Evolutionary conservation across 768 basidiomycete species (phyloP).

Genomic region (Vararia minispora): DNA sequence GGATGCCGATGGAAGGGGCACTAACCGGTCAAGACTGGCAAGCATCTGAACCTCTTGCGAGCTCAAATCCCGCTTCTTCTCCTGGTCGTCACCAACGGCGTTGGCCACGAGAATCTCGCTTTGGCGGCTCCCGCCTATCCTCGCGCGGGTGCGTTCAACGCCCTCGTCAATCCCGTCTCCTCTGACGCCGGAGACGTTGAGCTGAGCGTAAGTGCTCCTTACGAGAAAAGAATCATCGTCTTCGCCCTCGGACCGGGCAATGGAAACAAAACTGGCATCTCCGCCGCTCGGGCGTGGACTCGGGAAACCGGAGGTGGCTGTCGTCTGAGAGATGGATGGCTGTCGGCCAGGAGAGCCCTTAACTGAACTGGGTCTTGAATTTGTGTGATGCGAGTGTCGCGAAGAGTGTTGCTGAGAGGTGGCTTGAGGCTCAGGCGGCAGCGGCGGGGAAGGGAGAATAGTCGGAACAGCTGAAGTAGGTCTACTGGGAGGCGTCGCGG

Average conservation of each 20-base stretch:
- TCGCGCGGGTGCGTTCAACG: slow-evolving; percentile 82
- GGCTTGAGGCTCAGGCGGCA: too few relatives aligned
- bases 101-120: slow-evolving; percentile 50
- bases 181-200: slow-evolving; percentile 85
- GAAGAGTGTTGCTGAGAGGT: too few relatives aligned
- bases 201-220: slow-evolving; percentile 76
- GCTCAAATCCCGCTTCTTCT: slow-evolving; percentile 56
- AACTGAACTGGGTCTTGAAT: too few relatives aligned
- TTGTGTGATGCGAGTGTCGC: too few relatives aligned
- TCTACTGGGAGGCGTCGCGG: too few relatives aligned
- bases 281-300: slow-evolving; percentile 25
- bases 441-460: too few relatives aligned
- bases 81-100: slow-evolving; percentile 42
- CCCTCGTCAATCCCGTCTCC: slow-evolving; percentile 95
- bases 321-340: slow-evolving; percentile 13
- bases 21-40: slow-evolving; percentile 79
- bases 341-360: too few relatives aligned
- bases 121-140: slow-evolving; percentile 40
- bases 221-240: slow-evolving; percentile 78
- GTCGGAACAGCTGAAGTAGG: too few relatives aligned
- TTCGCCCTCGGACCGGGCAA: slow-evolving; percentile 67
- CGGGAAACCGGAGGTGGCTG: slow-evolving; percentile 23
- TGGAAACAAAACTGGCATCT: slow-evolving; percentile 43
- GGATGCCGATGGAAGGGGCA: neutral
- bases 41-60: slow-evolving; percentile 67